Base-by-base conservation (phyloP, 169 alveolate genomes). In the Cryptosporidium ubiquitum region DNA sequence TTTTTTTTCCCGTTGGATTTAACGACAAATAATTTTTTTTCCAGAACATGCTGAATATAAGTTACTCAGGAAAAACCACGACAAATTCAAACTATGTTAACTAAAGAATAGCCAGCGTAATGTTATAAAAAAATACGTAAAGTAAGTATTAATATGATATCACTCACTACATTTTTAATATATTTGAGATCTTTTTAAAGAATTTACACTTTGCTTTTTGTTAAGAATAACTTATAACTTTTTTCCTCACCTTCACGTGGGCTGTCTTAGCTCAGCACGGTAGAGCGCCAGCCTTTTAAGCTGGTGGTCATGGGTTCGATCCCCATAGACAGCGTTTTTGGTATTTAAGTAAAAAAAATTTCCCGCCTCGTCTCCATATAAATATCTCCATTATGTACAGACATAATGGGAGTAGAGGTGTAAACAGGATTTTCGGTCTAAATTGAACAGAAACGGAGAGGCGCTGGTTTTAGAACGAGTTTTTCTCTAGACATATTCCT, bases 281-380 rank as follows among this genome's bases (percentile, higher is more conserved):
- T 93, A 94, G 96, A 94, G 96, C 95, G 95, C 96, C 93, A 93
- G 96, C 94, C 96, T 94, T 94, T 94, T 94, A 94, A 94, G 94
- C 96, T 94, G 93, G 96, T 94, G 96, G 96, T 94, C 96, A 95
- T 91, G 95, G 96, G 96, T 94, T 94, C 96, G 96, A 94, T 93
- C 96, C 96, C 96, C 95, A 79, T 91, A 79, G 89, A 79, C 89
- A 79, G 89, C 89, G 89, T 58, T 79, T 61, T 79, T 79, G 12
- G 0, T 1, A 14, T 52, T n/a, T 58, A 6, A 5, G 35, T 10
- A 9, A 29, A 29, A 9, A 29, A 29, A 0, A 12, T 10, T 20
- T 66, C 35, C 66, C 66, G 66, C 66, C 66, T 26, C n/a, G 66
- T n/a, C 66, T 55, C 3, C 10, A n/a, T 55, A 5, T 2, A 16